Percentiles rank a stretch among this genome's conserved stretches.
Conservation (phyloP, 345 rosid genomes). For the Populus euphratica region DNA sequence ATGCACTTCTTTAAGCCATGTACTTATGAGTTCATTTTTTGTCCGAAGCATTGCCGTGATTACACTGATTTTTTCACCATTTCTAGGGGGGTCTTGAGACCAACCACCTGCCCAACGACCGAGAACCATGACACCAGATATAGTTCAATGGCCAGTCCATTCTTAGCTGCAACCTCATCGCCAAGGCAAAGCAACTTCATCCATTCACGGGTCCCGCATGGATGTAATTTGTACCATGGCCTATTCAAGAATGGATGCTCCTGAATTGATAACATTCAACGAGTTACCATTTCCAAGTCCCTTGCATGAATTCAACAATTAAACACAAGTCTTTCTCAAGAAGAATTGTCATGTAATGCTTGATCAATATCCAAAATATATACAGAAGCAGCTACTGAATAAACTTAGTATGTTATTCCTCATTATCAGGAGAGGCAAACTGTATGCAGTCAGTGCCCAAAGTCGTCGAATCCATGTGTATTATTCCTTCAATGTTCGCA, state of each 20-base stretch:
- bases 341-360: background rate
- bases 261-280: conserved; percentile 25
- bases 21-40: background rate
- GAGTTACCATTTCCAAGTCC: background rate
- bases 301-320: background rate
- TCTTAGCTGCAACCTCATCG: conserved; percentile 18
- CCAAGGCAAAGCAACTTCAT: conserved; percentile 64
- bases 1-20: background rate
- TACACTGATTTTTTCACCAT: conserved; percentile 27
- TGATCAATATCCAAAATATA: background rate
- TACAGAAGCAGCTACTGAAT: background rate
- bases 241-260: conserved; percentile 84
- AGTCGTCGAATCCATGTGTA: too few species aligned
- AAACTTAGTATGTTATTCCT: too few species aligned
- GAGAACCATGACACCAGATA: conserved; percentile 84
- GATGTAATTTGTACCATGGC: conserved; percentile 94
- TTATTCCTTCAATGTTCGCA: too few species aligned
- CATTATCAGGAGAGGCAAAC: too few species aligned
- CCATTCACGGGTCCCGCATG: conserved; percentile 86
- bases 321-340: background rate
- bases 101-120: conserved; percentile 76
- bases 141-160: conserved; percentile 27
- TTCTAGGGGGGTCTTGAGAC: conserved; percentile 49
- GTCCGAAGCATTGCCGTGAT: background rate
- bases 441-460: too few species aligned